Percentiles rank a stretch among this genome's conserved stretches.
These are phyloP conservation scores for Scheffersomyces ergatensis DNA, from an alignment of 805 yeast genomes.

Conservation along the genomic window DNA sequence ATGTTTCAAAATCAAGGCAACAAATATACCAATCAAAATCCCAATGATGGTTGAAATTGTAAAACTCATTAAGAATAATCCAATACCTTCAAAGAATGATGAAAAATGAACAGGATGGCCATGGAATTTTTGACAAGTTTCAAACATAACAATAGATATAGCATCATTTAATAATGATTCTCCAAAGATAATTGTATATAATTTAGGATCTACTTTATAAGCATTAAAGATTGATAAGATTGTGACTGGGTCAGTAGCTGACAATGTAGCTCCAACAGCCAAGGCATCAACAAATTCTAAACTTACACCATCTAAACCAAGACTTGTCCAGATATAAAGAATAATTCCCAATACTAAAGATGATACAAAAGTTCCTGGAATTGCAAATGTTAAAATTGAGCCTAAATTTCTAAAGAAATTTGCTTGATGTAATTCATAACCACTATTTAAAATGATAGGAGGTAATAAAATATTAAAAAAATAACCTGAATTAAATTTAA, in stretches of 20 bases:
- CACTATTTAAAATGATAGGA: constrained; percentile 93
- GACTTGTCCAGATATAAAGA: constrained; percentile 81
- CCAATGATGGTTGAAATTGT: constrained; percentile 91
- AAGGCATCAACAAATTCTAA: constrained; percentile 96
- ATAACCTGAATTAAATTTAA: constrained; percentile 89
- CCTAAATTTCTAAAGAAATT: constrained; percentile 92
- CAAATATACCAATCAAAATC: constrained; percentile 78
- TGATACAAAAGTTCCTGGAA: constrained; percentile 93
- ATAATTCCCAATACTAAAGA: constrained; percentile 89
- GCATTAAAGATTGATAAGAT: constrained; percentile 94
- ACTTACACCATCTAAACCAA: constrained; percentile 85
- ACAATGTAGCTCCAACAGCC: constrained; percentile 95
- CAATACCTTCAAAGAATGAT: constrained; percentile 89
- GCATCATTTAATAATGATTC: constrained; percentile 96
- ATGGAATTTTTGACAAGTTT: constrained; percentile 94
- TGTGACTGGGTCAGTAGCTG: constrained; percentile 98
- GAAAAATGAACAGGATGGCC: constrained; percentile 73
- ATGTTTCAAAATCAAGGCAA: constrained; percentile 87
- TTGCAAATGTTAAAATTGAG: constrained; percentile 88
- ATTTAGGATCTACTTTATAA: constrained; percentile 95
- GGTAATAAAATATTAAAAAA: constrained; percentile 93
- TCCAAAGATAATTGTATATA: constrained; percentile 95
- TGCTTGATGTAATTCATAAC: constrained; percentile 94
- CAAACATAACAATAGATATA: constrained; percentile 97
- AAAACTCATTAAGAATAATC: constrained; percentile 89